phyloP scores from a whole-genome alignment of 768 basidiomycete species.

The Trametes sanguinea region DNA sequence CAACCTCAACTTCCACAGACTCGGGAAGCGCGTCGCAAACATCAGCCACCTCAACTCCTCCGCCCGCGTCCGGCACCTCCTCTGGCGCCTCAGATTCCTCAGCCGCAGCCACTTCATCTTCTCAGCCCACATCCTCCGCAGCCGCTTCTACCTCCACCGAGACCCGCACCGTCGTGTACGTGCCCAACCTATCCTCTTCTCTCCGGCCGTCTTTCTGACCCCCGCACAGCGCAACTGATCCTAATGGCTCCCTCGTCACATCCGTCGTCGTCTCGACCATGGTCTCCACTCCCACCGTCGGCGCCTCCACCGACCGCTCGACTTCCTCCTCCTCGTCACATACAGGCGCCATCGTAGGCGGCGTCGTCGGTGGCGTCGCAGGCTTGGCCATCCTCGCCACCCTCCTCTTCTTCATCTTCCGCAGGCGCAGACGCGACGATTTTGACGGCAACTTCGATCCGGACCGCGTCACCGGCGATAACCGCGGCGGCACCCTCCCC shows the following conservation, averaged over 20 bases:
- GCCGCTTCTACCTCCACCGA: conserved; percentile 10
- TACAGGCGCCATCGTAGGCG: conserved; percentile 35
- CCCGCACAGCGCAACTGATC: conserved; percentile 22
- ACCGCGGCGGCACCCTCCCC: conserved; percentile 27
- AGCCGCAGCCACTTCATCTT: background rate
- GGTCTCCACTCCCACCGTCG: conserved; percentile 18
- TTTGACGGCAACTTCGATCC: conserved; percentile 55
- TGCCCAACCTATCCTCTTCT: background rate
- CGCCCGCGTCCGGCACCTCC: background rate
- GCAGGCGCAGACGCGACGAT: conserved; percentile 37
- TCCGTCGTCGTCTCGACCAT: conserved; percentile 21
- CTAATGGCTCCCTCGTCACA: conserved; percentile 25
- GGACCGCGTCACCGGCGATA: conserved; percentile 40
- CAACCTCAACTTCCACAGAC: background rate
- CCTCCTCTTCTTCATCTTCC: conserved; percentile 30
- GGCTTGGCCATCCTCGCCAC: conserved; percentile 30
- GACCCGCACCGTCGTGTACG: conserved; percentile 25
- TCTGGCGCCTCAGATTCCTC: background rate
- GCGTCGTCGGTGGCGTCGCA: conserved; percentile 34
- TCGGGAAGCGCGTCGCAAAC: background rate
- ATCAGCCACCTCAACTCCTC: background rate
- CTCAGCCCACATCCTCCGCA: background rate
- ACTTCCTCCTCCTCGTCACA: conserved; percentile 21
- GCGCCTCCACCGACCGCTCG: conserved; percentile 3
- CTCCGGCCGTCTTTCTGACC: background rate